Evolutionary conservation across 371 early-diverging fungal genomes (phyloP).

Genomic region (Apophysomyces ossiformis): DNA sequence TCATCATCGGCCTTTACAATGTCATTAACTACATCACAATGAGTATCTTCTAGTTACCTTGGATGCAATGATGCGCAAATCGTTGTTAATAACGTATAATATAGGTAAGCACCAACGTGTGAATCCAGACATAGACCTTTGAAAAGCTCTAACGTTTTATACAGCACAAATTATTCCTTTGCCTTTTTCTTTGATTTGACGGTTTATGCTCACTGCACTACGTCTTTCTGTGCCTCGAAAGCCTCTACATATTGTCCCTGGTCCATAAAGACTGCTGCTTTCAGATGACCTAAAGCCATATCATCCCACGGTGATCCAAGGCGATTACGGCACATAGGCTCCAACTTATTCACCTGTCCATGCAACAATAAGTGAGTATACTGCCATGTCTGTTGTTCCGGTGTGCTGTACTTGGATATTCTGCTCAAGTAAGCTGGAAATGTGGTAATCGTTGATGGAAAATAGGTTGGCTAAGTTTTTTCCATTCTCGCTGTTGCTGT

Average conservation of each 20-base stretch:
- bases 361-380: background rate
- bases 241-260: conserved; percentile 51
- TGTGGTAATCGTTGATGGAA: conserved; percentile 30
- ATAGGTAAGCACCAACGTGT: conserved; percentile 59
- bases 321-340: conserved; percentile 28
- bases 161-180: background rate
- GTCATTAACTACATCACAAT: background rate
- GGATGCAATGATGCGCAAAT: conserved; percentile 53
- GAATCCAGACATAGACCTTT: conserved; percentile 43
- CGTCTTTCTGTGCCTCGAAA: conserved; percentile 55
- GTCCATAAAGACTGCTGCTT: conserved; percentile 39
- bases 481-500: conserved; percentile 31
- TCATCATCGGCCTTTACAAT: conserved; percentile 61
- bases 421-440: conserved; percentile 21
- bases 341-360: conserved; percentile 32
- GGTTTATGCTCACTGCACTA: conserved; percentile 50
- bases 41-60: conserved; percentile 25
- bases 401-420: conserved; percentile 18
- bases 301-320: conserved; percentile 58
- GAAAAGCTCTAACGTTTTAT: conserved; percentile 39
- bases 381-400: background rate
- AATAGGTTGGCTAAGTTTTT: conserved; percentile 29
- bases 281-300: conserved; percentile 47
- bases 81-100: conserved; percentile 61
- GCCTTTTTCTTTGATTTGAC: background rate